These are phyloP conservation scores for Epithemia pelagica DNA, from an alignment of 108 stramenopile species.

Conservation along the genomic window DNA sequence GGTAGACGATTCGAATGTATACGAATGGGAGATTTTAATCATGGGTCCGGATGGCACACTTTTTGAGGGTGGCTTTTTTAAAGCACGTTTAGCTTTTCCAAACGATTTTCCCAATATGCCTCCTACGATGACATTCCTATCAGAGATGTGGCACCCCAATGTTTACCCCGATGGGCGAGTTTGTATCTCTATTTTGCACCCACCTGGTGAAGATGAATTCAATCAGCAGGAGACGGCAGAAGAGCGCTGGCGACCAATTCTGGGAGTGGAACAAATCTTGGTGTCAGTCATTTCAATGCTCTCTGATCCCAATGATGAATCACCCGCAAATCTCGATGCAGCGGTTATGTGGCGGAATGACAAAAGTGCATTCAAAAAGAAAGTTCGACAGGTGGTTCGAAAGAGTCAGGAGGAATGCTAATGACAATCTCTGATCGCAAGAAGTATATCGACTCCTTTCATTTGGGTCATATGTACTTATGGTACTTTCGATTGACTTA, in stretches of 20 bases:
- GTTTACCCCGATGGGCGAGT: conserved; percentile 84
- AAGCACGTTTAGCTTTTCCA: conserved; percentile 90
- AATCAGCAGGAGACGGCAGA: conserved; percentile 94
- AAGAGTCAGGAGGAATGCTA: conserved; percentile 86
- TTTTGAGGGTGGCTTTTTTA: conserved; percentile 97
- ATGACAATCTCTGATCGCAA: no score
- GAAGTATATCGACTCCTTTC: no score
- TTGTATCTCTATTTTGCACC: conserved; percentile 99
- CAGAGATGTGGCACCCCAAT: conserved; percentile 99
- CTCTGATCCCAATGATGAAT: conserved; percentile 96
- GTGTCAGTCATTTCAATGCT: conserved; percentile 95
- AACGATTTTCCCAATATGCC: conserved; percentile 96
- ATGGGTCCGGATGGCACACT: conserved; percentile 91
- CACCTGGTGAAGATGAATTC: conserved; percentile 92
- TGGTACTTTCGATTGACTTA: no score
- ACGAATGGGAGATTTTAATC: conserved; percentile 94
- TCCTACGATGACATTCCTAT: conserved; percentile 85
- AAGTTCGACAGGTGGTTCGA: conserved; percentile 78
- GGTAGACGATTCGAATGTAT: conserved; percentile 76
- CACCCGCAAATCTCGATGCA: conserved; percentile 98
- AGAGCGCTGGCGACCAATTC: conserved; percentile 98
- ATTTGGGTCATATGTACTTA: no score
- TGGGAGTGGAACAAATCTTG: conserved; percentile 96
- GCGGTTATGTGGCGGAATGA: conserved; percentile 96
- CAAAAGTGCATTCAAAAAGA: conserved; percentile 87